Conservation (phyloP, 805 yeast species). For the Yamadazyma kitorensis region DNA sequence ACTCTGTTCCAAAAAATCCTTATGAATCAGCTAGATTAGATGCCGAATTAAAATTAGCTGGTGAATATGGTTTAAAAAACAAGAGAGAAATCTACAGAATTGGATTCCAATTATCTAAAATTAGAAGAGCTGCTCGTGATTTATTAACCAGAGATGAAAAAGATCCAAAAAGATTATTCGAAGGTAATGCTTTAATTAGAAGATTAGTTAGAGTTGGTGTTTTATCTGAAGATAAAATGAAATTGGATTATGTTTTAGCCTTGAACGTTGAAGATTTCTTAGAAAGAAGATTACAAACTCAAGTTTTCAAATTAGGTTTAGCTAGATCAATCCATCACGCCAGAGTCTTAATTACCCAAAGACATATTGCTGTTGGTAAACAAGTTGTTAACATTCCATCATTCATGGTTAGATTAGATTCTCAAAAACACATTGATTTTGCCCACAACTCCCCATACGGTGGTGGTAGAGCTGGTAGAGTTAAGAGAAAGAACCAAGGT, state of each 20-base stretch:
- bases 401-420: slow-evolving; percentile 99
- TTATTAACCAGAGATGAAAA: slow-evolving; percentile 99
- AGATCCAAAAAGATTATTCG: slow-evolving; percentile 99
- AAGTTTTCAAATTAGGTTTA: slow-evolving; percentile 98
- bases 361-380: slow-evolving; percentile 99
- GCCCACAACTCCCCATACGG: slow-evolving; percentile 99
- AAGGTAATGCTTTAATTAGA: slow-evolving; percentile 99
- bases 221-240: slow-evolving; percentile 98
- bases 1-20: slow-evolving; percentile 99
- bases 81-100: slow-evolving; percentile 99
- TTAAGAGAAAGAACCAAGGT: slow-evolving; percentile 87
- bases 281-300: slow-evolving; percentile 99
- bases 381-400: slow-evolving; percentile 98
- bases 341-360: slow-evolving; percentile 96
- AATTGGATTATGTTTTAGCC: slow-evolving; percentile 99
- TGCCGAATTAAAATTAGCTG: slow-evolving; percentile 98
- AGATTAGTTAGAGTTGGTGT: slow-evolving; percentile 99
- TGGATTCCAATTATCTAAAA: slow-evolving; percentile 98
- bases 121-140: slow-evolving; percentile 99
- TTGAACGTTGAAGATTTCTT: slow-evolving; percentile 98
- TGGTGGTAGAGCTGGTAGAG: slow-evolving; percentile 99
- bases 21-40: slow-evolving; percentile 99
- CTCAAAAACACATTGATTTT: slow-evolving; percentile 99
- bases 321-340: slow-evolving; percentile 99
- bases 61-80: slow-evolving; percentile 99